Base-by-base conservation (phyloP, 225 moss, liverwort and hornwort genomes). In the Marchantia paleacea region DNA sequence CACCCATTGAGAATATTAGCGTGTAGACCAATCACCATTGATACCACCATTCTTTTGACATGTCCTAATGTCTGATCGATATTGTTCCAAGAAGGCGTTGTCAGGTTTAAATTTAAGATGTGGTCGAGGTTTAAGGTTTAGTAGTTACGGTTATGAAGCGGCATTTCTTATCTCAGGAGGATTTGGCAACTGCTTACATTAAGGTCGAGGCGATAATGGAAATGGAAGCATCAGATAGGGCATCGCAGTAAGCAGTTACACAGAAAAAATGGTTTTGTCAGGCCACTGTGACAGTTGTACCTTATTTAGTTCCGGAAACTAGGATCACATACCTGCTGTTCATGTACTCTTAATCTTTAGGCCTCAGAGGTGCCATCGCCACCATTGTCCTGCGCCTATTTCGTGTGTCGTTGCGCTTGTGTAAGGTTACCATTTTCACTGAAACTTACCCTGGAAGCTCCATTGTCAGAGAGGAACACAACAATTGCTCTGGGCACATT, bases 1-100 rank as follows among this genome's bases (percentile, higher is more conserved):
- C 92, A 52, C 52, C 81, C 26, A 90, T 97, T 73, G 88, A 92
- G 84, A 97, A 92, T 30, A 89, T 97, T 28, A 92, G 92, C 84
- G 85, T 97, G 72, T 96, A 94, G 86, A 39, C 16, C 26, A 58
- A 26, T 39, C n/a, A 53, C 20, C 48, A 20, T 12, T 68, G 29
- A 29, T 68, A 28, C 14, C 68, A 31, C 39, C 22, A 68, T 30
- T 68, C 68, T 68, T 68, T 68, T 31, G 68, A 14, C 68, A 68
- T 29, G 39, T 68, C 39, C 68, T 29, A 29, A 15, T 68, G 15
- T 68, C 24, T 68, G 14, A 68, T 68, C 61, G n/a, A 62, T 14
- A 22, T 61, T 62, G 9, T 62, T 22, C 62, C 24, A 52, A 12
- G 49, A 16, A n/a, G 47, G 26, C 50, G 0, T 72, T 52, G 19